Base-by-base conservation (phyloP, 805 yeast genomes). In the Saturnispora halmiae region DNA sequence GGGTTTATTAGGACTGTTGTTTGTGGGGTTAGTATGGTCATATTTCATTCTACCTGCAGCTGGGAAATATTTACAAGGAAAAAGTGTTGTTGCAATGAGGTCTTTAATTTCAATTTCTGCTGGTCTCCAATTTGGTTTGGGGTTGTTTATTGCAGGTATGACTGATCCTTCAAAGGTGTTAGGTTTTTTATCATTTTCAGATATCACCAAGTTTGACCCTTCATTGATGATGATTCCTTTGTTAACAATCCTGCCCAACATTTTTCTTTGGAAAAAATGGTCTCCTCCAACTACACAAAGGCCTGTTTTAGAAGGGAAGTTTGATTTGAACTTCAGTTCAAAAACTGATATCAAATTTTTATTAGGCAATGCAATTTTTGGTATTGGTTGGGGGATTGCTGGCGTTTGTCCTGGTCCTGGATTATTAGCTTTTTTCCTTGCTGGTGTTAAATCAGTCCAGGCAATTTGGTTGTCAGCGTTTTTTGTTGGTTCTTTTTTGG, bases 321-420 rank as follows among this genome's bases (percentile, higher is more conserved):
- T 53, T 36, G 43, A 49, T 13, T 43, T 63, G 29, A 55, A 56
- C 18, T 55, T 41, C 29, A 41, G 52, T 16, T 53, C 52, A 3
- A 46, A 50, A 2, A 53, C 63, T 2, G 47, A 59, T 0, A 18
- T 36, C 0, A 56, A 53, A 28, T 62, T 72, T 36, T 16, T 73
- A 0, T 3, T 64, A 2, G 78, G 78, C 2, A 60, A 66, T 44
- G 55, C 55, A 0, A 10, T 70, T 5, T 73, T 73, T 47, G 78
- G 78, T 8, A 11, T 65, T 7, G 78, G 77, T 0, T 73, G 78
- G 78, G 77, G 74, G 1, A 26, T 69, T 2, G 49, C 64, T 1
- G 78, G 78, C 1, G 54, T 70, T 3, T 73, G 77, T 49, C 78
- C 78, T 0, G 77, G 75, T 3, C 76, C 78, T 13, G 78, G 69